Conservation (phyloP, 164 flowering plant genomes). For the Tinospora cordifolia region DNA sequence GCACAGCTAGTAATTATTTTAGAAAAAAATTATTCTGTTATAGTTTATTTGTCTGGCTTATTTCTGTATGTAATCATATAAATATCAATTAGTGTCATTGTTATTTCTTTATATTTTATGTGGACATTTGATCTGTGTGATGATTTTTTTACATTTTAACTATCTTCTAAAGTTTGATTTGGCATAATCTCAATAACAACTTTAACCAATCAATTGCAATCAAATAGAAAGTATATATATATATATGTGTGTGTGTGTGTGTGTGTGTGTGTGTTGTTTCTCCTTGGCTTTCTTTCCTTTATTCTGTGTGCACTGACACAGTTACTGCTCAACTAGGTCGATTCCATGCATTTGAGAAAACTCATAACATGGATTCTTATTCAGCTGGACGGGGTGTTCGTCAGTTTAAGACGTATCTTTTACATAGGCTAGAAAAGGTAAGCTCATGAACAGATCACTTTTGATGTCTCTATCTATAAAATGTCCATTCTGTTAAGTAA, state of each 20-base stretch:
- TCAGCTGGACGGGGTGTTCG: slow-evolving; percentile 92
- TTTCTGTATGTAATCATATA: too few species aligned
- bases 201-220: background rate
- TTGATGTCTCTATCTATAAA: background rate
- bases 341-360: slow-evolving; percentile 91
- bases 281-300: background rate
- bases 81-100: background rate
- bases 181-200: background rate
- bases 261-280: background rate
- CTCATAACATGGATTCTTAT: slow-evolving; percentile 68
- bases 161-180: background rate
- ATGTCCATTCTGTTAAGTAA: background rate
- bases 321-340: slow-evolving; percentile 54
- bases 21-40: too few species aligned
- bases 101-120: background rate
- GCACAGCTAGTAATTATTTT: too few species aligned
- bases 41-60: too few species aligned
- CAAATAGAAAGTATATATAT: background rate
- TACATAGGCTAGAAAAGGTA: slow-evolving; percentile 81
- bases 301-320: slow-evolving; percentile 2
- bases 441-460: background rate
- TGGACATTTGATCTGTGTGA: background rate
- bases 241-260: too few species aligned
- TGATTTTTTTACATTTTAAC: too few species aligned
- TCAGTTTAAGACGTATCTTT: slow-evolving; percentile 79